Base-by-base conservation (phyloP, 2,329 filamentous ascomycete genomes). In the Fusarium foetens region DNA sequence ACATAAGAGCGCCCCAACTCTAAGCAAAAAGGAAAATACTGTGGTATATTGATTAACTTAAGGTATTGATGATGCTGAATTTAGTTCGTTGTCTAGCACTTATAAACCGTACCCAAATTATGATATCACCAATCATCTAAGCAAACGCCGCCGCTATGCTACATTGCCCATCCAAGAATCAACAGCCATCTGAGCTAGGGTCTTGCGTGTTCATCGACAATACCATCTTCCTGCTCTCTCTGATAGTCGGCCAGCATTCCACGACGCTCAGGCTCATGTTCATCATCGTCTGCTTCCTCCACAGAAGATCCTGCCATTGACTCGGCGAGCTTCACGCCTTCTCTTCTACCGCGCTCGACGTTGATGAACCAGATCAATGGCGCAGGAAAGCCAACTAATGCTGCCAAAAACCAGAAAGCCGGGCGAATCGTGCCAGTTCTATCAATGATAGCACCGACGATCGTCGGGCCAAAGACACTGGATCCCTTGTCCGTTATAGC, bases 401-500 rank as follows among this genome's bases (percentile, higher is more conserved):
- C 86, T 0, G 94, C 94, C 43, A 99, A 85, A 79, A 99, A 99
- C 87, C 93, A 94, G 81, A 99, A 99, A 2, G 95, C 95, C 11
- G 93, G 93, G 53, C 93, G 87, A 65, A 96, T 95, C 74, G 93
- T 91, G 9, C 93, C 93, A 33, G 92, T 92, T 55, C 85, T 89
- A 81, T 98, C 95, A 17, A 96, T 97, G 72, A 99, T 97, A 17
- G 91, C 90, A 3, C 95, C 96, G 1, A 99, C 96, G 79, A 99
- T 95, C 1, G 94, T 93, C 1, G 96, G 96, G 0, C 96, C 96
- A 81, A 99, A 98, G 5, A 98, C 87, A 79, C 93, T 97, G 27
- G 93, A 96, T 2, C 95, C 95, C 81, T 99, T 99, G 81, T 99
- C 96, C 4, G 96, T 98, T 71, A 98, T 98, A 39, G 96, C 96